Evolutionary conservation across 2,329 filamentous ascomycete genomes (phyloP), one percentile per base, ranked within the genome.

Genomic region (Thielaviopsis populi): DNA sequence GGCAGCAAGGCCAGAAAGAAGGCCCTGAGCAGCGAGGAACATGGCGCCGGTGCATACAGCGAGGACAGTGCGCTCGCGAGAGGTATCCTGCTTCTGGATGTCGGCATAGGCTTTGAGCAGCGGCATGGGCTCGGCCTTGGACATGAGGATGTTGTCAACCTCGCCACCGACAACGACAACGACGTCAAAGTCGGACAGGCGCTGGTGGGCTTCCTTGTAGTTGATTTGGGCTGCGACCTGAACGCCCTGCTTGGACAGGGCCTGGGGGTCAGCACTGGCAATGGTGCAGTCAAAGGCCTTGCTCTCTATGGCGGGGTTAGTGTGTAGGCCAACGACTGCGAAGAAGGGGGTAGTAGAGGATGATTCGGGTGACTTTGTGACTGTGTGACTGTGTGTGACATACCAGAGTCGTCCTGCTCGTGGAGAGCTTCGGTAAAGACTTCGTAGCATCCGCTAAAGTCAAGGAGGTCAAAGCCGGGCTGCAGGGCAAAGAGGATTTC

Each of bases 41-140:
- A 92, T 82, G 53, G 86, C 82, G 68, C 88, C 89, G 58, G 88
- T 89, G 78, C 87, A 91, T 73, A 95, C 79, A 69, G 87, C 88
- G 69, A 94, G 77, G 70, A 94, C 78, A 60, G 89, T 91, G 69
- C 89, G 87, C 79, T 95, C 89, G 70, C 87, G 87, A 70, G 79
- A 79, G 13, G 89, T 87, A 70, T 91, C 87, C 70, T 83, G 84
- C 78, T 89, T 84, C 77, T 94, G 89, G 65, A 92, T 78, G 72
- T 91, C 86, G 68, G 86, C 82, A 75, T 86, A 94, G 71, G 86
- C 85, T 69, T 81, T 80, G 78, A 94, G 89, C 72, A 92, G 78
- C 67, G 79, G 76, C 67, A 91, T 78, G 27, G 87, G 87, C 73
- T 90, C 83, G 62, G 78, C 74, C 71, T 88, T 86, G 71, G 79